Percentiles rank a stretch among this genome's conserved stretches.
Conservation (phyloP, 768 basidiomycete species). For the Podaxis sp. region DNA sequence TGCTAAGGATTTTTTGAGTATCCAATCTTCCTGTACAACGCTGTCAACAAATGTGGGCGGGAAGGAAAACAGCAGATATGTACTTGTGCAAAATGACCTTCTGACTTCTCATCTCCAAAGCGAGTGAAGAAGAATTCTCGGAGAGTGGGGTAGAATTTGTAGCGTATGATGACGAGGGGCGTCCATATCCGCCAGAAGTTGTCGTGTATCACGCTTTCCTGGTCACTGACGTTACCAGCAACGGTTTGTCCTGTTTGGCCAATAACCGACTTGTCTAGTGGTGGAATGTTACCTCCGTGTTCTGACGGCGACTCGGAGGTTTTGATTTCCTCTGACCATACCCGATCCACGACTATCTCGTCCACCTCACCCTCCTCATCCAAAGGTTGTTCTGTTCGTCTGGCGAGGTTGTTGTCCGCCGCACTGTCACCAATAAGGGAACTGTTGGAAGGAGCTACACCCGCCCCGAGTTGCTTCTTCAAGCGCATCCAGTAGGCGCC, state of each 20-base stretch:
- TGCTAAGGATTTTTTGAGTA: slow-evolving; percentile 62
- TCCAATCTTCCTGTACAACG: slow-evolving; percentile 64
- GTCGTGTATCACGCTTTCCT: slow-evolving; percentile 25
- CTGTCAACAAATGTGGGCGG: background rate
- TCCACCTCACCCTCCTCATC: slow-evolving; percentile 48
- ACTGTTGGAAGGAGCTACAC: slow-evolving; percentile 54
- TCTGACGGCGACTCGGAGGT: slow-evolving; percentile 54
- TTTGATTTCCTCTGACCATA: slow-evolving; percentile 61
- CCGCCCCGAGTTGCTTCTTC: slow-evolving; percentile 52
- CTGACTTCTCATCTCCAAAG: slow-evolving; percentile 56
- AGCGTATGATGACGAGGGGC: slow-evolving; percentile 46
- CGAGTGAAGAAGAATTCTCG: slow-evolving; percentile 57
- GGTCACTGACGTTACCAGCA: slow-evolving; percentile 28
- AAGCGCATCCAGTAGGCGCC: slow-evolving; percentile 48
- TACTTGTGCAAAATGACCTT: slow-evolving; percentile 43
- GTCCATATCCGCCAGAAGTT: slow-evolving; percentile 28
- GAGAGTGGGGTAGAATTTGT: slow-evolving; percentile 54
- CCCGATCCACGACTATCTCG: slow-evolving; percentile 74
- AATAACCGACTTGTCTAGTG: slow-evolving; percentile 5
- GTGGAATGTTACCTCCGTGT: slow-evolving; percentile 30
- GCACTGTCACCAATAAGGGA: slow-evolving; percentile 50
- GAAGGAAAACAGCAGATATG: background rate
- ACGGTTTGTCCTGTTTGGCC: slow-evolving; percentile 2
- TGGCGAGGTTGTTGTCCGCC: slow-evolving; percentile 34
- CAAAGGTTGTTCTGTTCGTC: slow-evolving; percentile 20